These are phyloP conservation scores for Phytophthora pistaciae DNA, from an alignment of 352 stramenopile species.

Conservation along the genomic window DNA sequence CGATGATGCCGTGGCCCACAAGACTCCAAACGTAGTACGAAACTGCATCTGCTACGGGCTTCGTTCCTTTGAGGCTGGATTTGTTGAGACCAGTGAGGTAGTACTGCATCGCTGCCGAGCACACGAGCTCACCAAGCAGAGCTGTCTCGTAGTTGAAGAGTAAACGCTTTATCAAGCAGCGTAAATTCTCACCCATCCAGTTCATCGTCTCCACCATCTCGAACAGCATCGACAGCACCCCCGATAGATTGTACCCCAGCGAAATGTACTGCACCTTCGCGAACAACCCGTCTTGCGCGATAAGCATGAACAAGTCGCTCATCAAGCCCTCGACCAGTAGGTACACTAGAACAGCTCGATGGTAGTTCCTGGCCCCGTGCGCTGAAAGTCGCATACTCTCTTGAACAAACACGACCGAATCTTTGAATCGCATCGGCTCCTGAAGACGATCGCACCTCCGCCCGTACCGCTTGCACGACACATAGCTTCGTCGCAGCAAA, in stretches of 20 bases:
- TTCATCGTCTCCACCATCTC: constrained; percentile 38
- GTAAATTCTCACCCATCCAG: constrained; percentile 26
- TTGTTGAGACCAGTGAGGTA: constrained; percentile 38
- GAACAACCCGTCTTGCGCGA: constrained; percentile 36
- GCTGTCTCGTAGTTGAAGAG: constrained; percentile 43
- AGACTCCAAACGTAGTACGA: constrained; percentile 45
- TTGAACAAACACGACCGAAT: constrained; percentile 34
- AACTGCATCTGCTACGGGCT: constrained; percentile 18
- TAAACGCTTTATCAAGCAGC: constrained; percentile 34
- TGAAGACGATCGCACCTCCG: constrained; percentile 24
- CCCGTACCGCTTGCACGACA: constrained; percentile 28
- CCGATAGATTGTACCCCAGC: constrained; percentile 39
- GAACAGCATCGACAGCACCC: constrained; percentile 38
- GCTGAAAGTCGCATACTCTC: constrained; percentile 37
- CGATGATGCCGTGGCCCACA: constrained; percentile 34
- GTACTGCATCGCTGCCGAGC: constrained; percentile 30
- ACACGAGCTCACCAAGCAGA: constrained; percentile 30
- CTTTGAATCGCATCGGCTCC: constrained; percentile 30
- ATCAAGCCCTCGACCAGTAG: constrained; percentile 40
- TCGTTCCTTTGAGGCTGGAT: constrained; percentile 27
- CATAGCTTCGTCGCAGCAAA: constrained; percentile 31
- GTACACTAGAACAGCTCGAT: constrained; percentile 29
- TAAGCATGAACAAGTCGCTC: constrained; percentile 42
- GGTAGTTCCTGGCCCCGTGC: constrained; percentile 34
- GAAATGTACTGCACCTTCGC: constrained; percentile 47